Evolutionary conservation across 768 basidiomycete species (phyloP).

Genomic region (Cubamyces sp.): DNA sequence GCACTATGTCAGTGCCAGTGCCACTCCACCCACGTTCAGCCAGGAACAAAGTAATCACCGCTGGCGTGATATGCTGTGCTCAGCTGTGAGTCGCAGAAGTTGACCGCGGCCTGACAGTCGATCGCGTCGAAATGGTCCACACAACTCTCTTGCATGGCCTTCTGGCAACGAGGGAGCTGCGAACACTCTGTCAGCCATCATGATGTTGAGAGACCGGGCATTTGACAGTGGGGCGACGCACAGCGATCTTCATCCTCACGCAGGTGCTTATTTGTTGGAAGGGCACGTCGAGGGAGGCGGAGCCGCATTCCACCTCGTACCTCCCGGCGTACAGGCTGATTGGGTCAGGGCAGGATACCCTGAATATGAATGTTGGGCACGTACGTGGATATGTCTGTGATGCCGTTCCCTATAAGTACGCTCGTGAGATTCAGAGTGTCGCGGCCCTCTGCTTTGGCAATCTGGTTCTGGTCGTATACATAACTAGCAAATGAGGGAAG

Average conservation of each 20-base stretch:
- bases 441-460: slow-evolving; percentile 52
- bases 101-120: slow-evolving; percentile 66
- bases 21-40: slow-evolving; percentile 26
- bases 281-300: slow-evolving; percentile 53
- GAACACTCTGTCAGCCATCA: not conserved
- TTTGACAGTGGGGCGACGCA: slow-evolving; percentile 34
- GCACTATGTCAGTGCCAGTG: not conserved
- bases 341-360: not conserved
- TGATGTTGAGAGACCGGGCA: not conserved
- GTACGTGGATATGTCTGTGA: slow-evolving; percentile 56
- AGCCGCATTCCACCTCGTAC: slow-evolving; percentile 55
- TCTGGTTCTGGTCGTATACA: slow-evolving; percentile 72
- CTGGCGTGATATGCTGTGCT: slow-evolving; percentile 44
- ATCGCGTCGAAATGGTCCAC: slow-evolving; percentile 69
- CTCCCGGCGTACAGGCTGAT: slow-evolving; percentile 45
- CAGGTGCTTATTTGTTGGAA: slow-evolving; percentile 49
- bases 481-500: slow-evolving; percentile 77
- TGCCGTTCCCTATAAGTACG: slow-evolving; percentile 77
- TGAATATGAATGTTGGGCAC: not conserved
- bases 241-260: slow-evolving; percentile 62
- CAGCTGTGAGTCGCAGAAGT: slow-evolving; percentile 65
- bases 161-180: slow-evolving; percentile 71
- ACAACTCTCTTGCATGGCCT: slow-evolving; percentile 58
- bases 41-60: slow-evolving; percentile 28
- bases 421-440: slow-evolving; percentile 66